Evolutionary conservation across 371 early-diverging fungal species (phyloP).

Genomic region (Rhizopus microsporus): DNA sequence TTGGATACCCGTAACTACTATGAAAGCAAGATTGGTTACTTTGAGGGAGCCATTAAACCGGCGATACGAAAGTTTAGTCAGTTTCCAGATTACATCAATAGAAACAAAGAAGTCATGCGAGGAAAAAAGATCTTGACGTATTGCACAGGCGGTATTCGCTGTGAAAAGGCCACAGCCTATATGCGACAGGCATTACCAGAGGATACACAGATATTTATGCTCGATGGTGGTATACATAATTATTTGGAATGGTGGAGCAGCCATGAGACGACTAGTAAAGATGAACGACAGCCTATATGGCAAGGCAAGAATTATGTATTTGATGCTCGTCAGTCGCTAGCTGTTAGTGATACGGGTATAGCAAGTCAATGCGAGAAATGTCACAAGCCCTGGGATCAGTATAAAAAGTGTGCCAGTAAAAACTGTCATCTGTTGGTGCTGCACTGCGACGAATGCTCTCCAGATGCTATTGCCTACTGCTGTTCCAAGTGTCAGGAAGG

Average conservation of each 20-base stretch:
- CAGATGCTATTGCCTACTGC: conserved; percentile 21
- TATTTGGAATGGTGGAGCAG: conserved; percentile 71
- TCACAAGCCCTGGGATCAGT: conserved; percentile 37
- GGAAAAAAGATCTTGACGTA: conserved; percentile 67
- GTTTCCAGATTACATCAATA: conserved; percentile 61
- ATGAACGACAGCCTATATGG: conserved; percentile 45
- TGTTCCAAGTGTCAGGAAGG: conserved; percentile 33
- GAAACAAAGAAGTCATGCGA: conserved; percentile 48
- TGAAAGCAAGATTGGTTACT: conserved; percentile 68
- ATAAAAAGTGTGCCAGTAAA: conserved; percentile 37
- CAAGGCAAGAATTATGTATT: conserved; percentile 75
- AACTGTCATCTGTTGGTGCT: conserved; percentile 44
- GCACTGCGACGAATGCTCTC: conserved; percentile 29
- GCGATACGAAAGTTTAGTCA: conserved; percentile 70
- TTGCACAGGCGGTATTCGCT: conserved; percentile 67
- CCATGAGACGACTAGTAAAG: conserved; percentile 6
- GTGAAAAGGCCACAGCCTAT: conserved; percentile 72
- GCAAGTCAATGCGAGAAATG: conserved; percentile 43
- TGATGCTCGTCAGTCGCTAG: conserved; percentile 65
- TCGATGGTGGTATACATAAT: conserved; percentile 80
- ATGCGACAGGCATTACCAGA: conserved; percentile 50
- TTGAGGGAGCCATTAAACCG: conserved; percentile 61
- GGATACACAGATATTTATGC: conserved; percentile 56
- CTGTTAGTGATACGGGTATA: conserved; percentile 5
- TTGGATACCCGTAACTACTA: conserved; percentile 76